Conservation (phyloP, 2,329 filamentous ascomycete species). For the Zasmidium cellare region DNA sequence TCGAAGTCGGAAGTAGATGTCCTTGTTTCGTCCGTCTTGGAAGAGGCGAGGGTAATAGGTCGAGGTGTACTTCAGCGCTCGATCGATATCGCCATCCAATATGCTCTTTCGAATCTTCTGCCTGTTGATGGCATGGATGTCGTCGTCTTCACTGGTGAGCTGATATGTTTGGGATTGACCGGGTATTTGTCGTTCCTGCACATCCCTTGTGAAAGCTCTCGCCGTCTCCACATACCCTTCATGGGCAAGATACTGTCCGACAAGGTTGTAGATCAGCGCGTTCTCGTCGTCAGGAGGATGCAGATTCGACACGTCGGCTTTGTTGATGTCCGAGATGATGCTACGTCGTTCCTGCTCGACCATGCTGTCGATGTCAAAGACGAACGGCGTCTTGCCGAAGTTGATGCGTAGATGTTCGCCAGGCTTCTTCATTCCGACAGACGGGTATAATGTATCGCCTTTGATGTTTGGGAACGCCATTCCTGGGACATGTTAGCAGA, state of each 20-base stretch:
- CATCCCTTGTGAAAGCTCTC: conserved; percentile 75
- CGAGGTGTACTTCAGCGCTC: conserved; percentile 78
- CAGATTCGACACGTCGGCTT: conserved; percentile 58
- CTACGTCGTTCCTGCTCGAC: conserved; percentile 66
- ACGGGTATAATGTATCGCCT: conserved; percentile 63
- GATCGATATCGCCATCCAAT: conserved; percentile 88
- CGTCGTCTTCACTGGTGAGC: conserved; percentile 46
- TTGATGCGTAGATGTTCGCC: conserved; percentile 61
- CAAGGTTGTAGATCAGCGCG: conserved; percentile 76
- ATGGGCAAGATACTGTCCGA: conserved; percentile 87
- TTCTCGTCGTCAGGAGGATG: conserved; percentile 69
- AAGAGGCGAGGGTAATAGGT: conserved; percentile 79
- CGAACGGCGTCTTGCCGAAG: conserved; percentile 72
- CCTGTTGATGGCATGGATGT: conserved; percentile 76
- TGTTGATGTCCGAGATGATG: conserved; percentile 63
- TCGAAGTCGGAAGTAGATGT: conserved; percentile 82
- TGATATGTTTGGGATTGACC: conserved; percentile 35
- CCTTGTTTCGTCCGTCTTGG: conserved; percentile 64
- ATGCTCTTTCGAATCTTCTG: conserved; percentile 83
- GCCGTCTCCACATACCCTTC: conserved; percentile 96
- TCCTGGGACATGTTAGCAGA: conserved; percentile 48
- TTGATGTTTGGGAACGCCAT: conserved; percentile 68
- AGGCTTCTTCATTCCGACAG: conserved; percentile 66
- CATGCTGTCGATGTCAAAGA: conserved; percentile 87
- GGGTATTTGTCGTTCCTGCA: conserved; percentile 67